Conservation (phyloP, 768 basidiomycete species). For the Cystoderma amianthinum region DNA sequence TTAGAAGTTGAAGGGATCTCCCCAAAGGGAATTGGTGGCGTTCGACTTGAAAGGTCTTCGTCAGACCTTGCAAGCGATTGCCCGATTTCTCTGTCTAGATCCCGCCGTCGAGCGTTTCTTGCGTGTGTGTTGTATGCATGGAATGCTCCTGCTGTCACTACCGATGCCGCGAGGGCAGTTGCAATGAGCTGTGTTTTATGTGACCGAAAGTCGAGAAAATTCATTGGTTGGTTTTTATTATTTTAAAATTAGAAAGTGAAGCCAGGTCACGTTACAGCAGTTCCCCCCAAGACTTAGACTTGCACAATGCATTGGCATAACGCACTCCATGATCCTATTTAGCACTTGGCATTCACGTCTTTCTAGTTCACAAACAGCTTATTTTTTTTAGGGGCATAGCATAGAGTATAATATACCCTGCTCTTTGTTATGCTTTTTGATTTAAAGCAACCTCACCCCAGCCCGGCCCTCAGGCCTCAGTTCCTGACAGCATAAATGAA, state of each 20-base stretch:
- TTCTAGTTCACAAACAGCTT: too few relatives aligned
- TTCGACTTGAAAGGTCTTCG: conserved; percentile 4
- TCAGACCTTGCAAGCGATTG: conserved; percentile 37
- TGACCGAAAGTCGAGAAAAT: conserved; percentile 31
- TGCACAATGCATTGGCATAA: too few relatives aligned
- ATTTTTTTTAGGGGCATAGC: too few relatives aligned
- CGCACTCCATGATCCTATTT: too few relatives aligned
- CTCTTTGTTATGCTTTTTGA: too few relatives aligned
- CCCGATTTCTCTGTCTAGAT: conserved; percentile 51
- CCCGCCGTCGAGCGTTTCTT: conserved; percentile 39
- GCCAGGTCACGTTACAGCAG: neutral
- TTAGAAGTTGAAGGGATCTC: neutral
- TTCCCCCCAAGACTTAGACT: too few relatives aligned
- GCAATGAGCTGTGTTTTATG: conserved; percentile 61
- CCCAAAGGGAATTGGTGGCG: neutral
- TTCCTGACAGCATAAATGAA: conserved; percentile 42
- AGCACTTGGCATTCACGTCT: too few relatives aligned
- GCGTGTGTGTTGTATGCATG: conserved; percentile 48
- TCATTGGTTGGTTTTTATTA: too few relatives aligned
- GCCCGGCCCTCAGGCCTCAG: too few relatives aligned
- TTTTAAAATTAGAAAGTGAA: too few relatives aligned
- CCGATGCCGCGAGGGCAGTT: conserved; percentile 58
- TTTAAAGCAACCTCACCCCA: too few relatives aligned
- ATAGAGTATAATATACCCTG: too few relatives aligned
- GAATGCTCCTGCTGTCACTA: conserved; percentile 53